Evolutionary conservation across 495 filamentous ascomycete genomes (phyloP).

Genomic region (Penicillium waksmanii): DNA sequence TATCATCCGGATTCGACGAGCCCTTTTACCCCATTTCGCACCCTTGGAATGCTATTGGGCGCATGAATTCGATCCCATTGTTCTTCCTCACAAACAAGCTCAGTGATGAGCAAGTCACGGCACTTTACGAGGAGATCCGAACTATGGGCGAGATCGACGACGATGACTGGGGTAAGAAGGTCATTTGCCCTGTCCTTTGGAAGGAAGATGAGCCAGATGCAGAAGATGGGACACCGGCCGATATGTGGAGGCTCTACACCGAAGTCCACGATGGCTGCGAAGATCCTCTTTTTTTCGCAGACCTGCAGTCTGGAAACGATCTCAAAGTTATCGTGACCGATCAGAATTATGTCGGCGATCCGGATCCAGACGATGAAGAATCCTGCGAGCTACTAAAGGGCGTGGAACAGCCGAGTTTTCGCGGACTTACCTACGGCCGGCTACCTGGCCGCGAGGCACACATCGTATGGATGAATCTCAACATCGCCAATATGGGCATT

Average conservation of each 20-base stretch:
- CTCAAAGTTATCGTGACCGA: slow-evolving; percentile 11
- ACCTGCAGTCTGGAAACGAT: slow-evolving; percentile 16
- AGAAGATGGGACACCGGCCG: slow-evolving; percentile 16
- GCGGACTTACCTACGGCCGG: slow-evolving; percentile 14
- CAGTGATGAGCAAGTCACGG: slow-evolving; percentile 7
- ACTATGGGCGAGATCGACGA: background rate
- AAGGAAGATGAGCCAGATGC: slow-evolving; percentile 13
- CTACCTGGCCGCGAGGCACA: slow-evolving; percentile 15
- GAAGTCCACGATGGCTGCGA: slow-evolving; percentile 6
- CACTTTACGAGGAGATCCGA: slow-evolving; percentile 3
- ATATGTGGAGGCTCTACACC: slow-evolving; percentile 20
- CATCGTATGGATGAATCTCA: slow-evolving; percentile 2
- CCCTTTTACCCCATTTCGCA: slow-evolving; percentile 18
- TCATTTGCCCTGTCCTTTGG: slow-evolving; percentile 16
- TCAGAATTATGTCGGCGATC: background rate
- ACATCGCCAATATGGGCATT: slow-evolving; percentile 8
- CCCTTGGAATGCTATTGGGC: slow-evolving; percentile 9
- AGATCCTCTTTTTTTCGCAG: slow-evolving; percentile 15
- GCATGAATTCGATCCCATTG: slow-evolving; percentile 2
- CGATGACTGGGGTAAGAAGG: slow-evolving; percentile 7
- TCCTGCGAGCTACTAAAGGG: slow-evolving; percentile 11
- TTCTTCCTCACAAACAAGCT: slow-evolving; percentile 20
- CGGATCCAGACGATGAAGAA: background rate
- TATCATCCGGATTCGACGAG: slow-evolving; percentile 7
- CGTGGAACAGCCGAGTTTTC: slow-evolving; percentile 1